These are phyloP conservation scores for Coemansia asiatica DNA, from an alignment of 192 early-diverging fungal species.

Conservation along the genomic window DNA sequence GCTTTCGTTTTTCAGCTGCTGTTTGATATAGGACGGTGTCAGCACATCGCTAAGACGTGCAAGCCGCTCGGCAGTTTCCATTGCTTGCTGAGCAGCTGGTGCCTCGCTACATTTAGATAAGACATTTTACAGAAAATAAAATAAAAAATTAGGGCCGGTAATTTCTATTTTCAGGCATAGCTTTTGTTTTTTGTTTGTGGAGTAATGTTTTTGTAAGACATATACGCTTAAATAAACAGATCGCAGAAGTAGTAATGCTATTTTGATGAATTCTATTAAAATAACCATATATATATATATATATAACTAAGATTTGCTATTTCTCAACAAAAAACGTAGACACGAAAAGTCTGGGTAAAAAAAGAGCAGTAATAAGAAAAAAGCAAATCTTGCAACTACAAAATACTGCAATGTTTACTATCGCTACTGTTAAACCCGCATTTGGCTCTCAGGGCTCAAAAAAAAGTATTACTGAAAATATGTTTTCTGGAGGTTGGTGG, in stretches of 20 bases:
- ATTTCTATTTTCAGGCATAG: not conserved
- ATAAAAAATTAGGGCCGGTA: not conserved
- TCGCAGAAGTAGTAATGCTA: too few relatives aligned
- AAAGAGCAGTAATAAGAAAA: not conserved
- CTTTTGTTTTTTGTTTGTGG: not conserved
- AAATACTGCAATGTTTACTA: not conserved
- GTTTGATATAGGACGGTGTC: conserved; percentile 38
- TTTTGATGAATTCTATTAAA: not conserved
- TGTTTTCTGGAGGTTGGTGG: not conserved
- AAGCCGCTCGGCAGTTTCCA: conserved; percentile 51
- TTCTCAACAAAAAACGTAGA: too few relatives aligned
- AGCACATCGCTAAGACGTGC: conserved; percentile 52
- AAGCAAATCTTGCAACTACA: not conserved
- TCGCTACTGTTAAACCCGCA: not conserved
- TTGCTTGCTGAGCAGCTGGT: conserved; percentile 33
- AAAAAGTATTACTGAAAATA: not conserved
- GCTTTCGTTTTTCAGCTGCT: not conserved
- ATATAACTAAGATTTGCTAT: too few relatives aligned
- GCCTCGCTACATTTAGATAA: conserved; percentile 30
- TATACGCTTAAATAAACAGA: not conserved
- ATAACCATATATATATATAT: not conserved
- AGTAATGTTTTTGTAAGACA: not conserved
- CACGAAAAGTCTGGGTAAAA: not conserved
- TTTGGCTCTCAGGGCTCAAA: not conserved
- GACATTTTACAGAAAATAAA: not conserved